These are phyloP conservation scores for Myrica gale DNA, from an alignment of 306 rosid species.

Conservation along the genomic window DNA sequence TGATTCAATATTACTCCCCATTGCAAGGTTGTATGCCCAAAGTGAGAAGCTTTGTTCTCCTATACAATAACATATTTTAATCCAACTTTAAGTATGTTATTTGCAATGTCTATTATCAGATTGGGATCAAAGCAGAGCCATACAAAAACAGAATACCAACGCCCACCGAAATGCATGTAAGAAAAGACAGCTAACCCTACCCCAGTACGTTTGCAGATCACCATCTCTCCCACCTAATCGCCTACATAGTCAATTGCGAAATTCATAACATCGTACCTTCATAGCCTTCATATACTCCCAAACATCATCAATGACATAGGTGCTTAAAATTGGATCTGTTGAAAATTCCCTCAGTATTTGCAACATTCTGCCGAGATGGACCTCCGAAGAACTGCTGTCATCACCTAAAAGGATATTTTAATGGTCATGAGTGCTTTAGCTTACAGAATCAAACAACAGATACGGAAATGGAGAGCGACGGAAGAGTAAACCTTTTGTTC, in stretches of 20 bases:
- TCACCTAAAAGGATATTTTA: conserved; percentile 54
- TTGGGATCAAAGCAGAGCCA: background rate
- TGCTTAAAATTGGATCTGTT: conserved; percentile 78
- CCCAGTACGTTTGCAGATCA: background rate
- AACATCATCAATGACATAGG: conserved; percentile 91
- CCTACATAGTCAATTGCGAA: conserved; percentile 12
- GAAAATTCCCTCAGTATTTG: conserved; percentile 92
- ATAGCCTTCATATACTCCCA: conserved; percentile 98
- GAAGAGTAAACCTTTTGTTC: conserved; percentile 49
- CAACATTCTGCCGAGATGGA: conserved; percentile 84
- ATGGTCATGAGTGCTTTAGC: conserved; percentile 19
- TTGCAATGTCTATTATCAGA: background rate
- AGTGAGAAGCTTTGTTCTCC: background rate
- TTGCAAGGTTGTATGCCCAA: background rate
- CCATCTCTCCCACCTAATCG: conserved; percentile 6
- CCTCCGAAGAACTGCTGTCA: conserved; percentile 66
- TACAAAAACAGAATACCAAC: background rate
- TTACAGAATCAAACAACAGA: conserved; percentile 29
- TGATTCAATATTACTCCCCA: background rate
- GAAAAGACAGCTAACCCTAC: background rate
- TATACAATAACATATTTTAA: background rate
- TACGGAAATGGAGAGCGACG: conserved; percentile 12
- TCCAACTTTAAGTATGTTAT: background rate
- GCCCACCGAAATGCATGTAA: background rate
- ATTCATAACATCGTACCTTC: conserved; percentile 53